phyloP scores from a whole-genome alignment of 2,329 filamentous ascomycete species.

The Sarocladium brachiariae region DNA sequence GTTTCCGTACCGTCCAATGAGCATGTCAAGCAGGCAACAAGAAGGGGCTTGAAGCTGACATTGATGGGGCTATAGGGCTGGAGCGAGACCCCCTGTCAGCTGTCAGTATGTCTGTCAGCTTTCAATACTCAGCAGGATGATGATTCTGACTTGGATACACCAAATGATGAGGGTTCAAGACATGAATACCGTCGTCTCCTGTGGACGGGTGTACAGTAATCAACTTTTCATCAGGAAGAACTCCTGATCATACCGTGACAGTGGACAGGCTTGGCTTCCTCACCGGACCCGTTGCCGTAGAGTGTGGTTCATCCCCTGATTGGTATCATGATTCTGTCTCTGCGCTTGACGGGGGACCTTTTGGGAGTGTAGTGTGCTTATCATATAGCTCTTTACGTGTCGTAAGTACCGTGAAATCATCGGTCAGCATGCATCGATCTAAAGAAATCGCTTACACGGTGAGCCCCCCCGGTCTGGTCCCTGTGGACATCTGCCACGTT shows the following conservation, averaged over 20 bases:
- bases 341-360: background rate
- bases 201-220: too few species aligned
- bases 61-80: conserved; percentile 5
- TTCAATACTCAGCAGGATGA: background rate
- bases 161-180: background rate
- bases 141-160: background rate
- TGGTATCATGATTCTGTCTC: background rate
- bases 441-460: too few species aligned
- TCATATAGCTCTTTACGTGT: background rate
- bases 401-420: background rate
- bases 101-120: too few species aligned
- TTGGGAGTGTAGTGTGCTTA: background rate
- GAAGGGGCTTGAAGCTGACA: conserved; percentile 3
- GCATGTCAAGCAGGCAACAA: background rate
- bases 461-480: background rate
- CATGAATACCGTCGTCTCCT: background rate
- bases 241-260: background rate
- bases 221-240: background rate
- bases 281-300: background rate
- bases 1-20: background rate
- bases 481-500: conserved; percentile 3
- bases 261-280: background rate
- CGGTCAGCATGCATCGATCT: background rate
- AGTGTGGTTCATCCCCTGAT: background rate
- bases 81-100: conserved; percentile 1